phyloP scores from a whole-genome alignment of 208 protist genomes.

The Leishmania martiniquensis region DNA sequence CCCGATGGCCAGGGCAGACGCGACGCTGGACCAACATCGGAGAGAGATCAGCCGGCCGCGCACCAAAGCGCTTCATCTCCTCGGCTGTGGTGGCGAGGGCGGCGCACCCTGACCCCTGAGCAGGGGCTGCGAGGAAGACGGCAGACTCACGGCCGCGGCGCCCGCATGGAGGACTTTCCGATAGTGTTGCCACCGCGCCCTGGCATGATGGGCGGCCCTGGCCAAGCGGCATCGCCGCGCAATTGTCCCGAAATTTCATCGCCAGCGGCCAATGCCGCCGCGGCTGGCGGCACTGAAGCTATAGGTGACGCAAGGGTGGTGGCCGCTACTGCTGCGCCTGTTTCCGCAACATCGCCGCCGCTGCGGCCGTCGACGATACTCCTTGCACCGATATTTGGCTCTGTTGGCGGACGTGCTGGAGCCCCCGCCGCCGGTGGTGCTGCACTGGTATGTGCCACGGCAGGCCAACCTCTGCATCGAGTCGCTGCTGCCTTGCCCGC shows the following conservation, averaged over 20 bases:
- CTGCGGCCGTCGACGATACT: background rate
- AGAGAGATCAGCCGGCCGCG: background rate
- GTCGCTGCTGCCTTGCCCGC: background rate
- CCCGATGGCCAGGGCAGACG: background rate
- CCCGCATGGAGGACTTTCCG: background rate
- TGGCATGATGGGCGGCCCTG: background rate
- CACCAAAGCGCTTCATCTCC: background rate
- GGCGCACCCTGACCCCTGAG: background rate
- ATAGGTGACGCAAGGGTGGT: background rate
- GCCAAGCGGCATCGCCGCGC: background rate
- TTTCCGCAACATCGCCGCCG: background rate
- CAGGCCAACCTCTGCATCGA: conserved; percentile 5
- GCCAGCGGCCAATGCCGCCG: background rate
- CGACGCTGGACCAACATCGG: background rate
- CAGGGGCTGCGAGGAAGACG: background rate
- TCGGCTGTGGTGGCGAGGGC: background rate
- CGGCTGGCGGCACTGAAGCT: background rate
- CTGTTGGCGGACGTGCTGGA: background rate
- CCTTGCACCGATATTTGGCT: background rate
- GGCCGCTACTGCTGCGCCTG: background rate
- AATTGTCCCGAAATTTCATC: background rate
- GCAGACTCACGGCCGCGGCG: background rate
- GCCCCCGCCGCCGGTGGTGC: too few species aligned
- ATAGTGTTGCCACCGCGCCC: background rate
- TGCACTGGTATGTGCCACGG: background rate